phyloP scores from a whole-genome alignment of 768 basidiomycete species.

The Holtermanniella nyarrowii region DNA sequence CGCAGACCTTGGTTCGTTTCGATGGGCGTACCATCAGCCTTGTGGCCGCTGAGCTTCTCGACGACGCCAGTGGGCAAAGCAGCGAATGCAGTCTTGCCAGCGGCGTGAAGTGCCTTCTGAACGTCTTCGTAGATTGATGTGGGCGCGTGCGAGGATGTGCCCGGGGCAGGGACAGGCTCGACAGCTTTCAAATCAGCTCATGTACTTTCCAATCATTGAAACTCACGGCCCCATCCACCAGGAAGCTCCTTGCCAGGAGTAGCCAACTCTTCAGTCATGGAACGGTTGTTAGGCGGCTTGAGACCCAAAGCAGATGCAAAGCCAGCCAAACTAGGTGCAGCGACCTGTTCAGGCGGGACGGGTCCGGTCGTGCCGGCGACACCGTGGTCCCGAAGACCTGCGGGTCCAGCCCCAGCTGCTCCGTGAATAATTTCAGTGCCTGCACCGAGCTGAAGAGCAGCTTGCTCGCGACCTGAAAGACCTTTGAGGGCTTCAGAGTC shows the following conservation, averaged over 20 bases:
- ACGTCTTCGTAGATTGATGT: slow-evolving; percentile 33
- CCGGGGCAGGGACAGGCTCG: slow-evolving; percentile 14
- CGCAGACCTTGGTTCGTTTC: neutral
- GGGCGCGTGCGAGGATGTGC: slow-evolving; percentile 15
- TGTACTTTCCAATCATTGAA: neutral
- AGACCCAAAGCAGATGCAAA: neutral
- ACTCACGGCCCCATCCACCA: slow-evolving; percentile 32
- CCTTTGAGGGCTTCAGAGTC: slow-evolving; percentile 10
- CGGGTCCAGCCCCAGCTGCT: neutral
- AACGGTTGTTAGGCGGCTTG: too few relatives aligned
- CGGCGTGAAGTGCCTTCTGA: slow-evolving; percentile 17
- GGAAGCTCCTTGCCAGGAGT: slow-evolving; percentile 29
- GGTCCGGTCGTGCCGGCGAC: neutral
- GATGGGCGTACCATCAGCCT: slow-evolving; percentile 2
- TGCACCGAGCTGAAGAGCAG: slow-evolving; percentile 28
- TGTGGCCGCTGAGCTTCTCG: slow-evolving; percentile 17
- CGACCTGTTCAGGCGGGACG: neutral
- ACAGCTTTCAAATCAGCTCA: slow-evolving; percentile 1
- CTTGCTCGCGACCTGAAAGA: slow-evolving; percentile 32
- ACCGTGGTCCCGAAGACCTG: neutral
- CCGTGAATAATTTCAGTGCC: neutral
- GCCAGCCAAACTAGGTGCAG: neutral
- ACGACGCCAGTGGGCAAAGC: slow-evolving; percentile 22
- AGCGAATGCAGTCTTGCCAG: slow-evolving; percentile 27
- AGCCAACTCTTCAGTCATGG: slow-evolving; percentile 3